These are phyloP conservation scores for Monosporozyma aerobia DNA, from an alignment of 805 yeast species.

Conservation along the genomic window DNA sequence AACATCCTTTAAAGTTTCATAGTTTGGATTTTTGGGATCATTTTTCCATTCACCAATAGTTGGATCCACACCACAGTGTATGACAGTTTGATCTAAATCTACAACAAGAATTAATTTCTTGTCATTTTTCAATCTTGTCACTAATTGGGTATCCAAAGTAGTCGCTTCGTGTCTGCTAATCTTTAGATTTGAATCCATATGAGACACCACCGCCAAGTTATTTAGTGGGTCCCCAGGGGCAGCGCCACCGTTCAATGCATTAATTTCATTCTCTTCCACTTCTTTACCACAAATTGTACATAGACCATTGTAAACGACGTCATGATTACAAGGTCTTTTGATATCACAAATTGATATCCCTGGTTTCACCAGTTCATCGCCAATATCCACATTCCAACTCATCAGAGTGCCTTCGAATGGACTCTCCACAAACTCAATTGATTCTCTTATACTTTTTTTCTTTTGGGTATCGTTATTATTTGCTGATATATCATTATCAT, in stretches of 20 bases:
- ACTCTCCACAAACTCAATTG: constrained; percentile 68
- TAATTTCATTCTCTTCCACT: constrained; percentile 67
- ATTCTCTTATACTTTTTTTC: constrained; percentile 42
- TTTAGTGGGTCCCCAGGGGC: background rate
- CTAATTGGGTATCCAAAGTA: constrained; percentile 62
- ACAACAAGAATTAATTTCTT: constrained; percentile 81
- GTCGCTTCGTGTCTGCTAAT: constrained; percentile 83
- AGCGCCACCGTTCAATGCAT: constrained; percentile 18
- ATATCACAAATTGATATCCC: constrained; percentile 47
- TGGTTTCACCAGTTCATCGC: constrained; percentile 46
- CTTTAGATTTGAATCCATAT: constrained; percentile 74
- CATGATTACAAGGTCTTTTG: constrained; percentile 80
- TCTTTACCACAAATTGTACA: constrained; percentile 89
- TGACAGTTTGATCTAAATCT: constrained; percentile 93
- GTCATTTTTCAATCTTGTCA: constrained; percentile 49
- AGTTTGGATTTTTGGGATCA: constrained; percentile 78
- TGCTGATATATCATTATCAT: constrained; percentile 13
- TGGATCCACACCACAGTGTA: constrained; percentile 96
- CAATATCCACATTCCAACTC: constrained; percentile 40
- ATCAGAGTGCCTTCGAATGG: constrained; percentile 69
- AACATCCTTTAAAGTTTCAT: constrained; percentile 77
- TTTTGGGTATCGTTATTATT: constrained; percentile 5
- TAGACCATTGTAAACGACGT: constrained; percentile 88
- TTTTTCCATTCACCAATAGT: constrained; percentile 94
- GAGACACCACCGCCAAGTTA: constrained; percentile 34